Base-by-base conservation (phyloP, 73 alveolate genomes). In the Uronychia binucleata region DNA sequence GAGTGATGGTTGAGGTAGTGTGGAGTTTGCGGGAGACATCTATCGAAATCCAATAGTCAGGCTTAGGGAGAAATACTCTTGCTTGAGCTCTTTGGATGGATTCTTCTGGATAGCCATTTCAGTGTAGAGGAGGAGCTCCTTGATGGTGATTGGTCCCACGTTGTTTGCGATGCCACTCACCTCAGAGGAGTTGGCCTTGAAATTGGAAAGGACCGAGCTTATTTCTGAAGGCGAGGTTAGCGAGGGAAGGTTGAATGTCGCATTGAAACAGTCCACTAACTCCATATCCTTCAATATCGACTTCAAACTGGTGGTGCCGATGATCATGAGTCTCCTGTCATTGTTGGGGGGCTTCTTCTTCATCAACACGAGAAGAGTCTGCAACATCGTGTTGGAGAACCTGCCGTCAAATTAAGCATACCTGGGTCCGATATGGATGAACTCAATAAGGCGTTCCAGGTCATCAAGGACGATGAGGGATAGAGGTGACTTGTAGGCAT, bases 381-480 rank as follows among this genome's bases (percentile, higher is more conserved):
- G 97, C 59, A 99, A 92, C 25, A 99, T 93, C 26, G 98, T 88
- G 79, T 98, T 98, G 46, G 99, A 98, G 86, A 99, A 99, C 13
- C 91, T 76, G 19, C 5, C 5, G n/a, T 46, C 19, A 19, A 46
- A 19, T 46, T 5, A 46, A 19, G 19, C 5, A 46, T 46, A 46
- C 89, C 99, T 96, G 29, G 99, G 99, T 28, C 99, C 99, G 67
- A 97, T 94, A 83, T 98, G 98, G 67, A 98, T 98, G 90, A 92
- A 99, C 88, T 99, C 99, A 80, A 99, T 94, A 57, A 99, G 92
- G 83, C 99, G 93, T 88, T 99, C 99, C 60, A 99, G 85, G 87
- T 98, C 98, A 93, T 99, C 99, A 33, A 99, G 95, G 79, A 99
- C 98, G 78, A 99, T 96, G 30, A 97, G 88, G 0, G 98, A 94